Evolutionary conservation across 2,329 filamentous ascomycete genomes (phyloP), one percentile per base, ranked within the genome.

Genomic region (Blastomyces silverae): DNA sequence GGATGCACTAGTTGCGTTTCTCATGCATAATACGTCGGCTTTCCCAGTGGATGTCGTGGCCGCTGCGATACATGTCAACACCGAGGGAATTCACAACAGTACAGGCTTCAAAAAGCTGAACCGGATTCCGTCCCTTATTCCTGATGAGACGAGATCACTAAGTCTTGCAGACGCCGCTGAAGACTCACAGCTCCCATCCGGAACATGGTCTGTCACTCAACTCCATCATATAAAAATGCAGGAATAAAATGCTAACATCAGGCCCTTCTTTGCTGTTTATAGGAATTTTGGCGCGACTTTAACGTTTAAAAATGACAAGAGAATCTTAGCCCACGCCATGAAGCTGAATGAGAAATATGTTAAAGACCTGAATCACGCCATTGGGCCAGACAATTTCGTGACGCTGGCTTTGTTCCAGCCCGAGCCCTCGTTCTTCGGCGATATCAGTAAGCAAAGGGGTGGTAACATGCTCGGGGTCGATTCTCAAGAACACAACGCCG

Each of bases 381-480:
- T 44, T 55, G 39, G n/a, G 17, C n/a, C 10, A 46, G 44, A 61
- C 22, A 42, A 42, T 25, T 42, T 61, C 13, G 31, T 61, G 37
- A n/a, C 37, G 13, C 34, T 25, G 11, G 61, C 53, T 22, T 61
- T 70, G 25, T 76, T 76, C 59, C 79, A 82, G 65, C 77, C 75
- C 17, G 73, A 82, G 39, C 77, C 78, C 0, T 39, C 66, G 7
- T 66, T 76, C 3, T 70, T 70, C 3, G 71, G 72, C 42, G 69
- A 76, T 64, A 72, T 74, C 7, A 67, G 71, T 7, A 66, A 73
- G 25, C 75, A 76, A 64, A 70, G 72, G 10, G 66, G 66, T 5
- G 77, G 78, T 39, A 75, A 74, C 53, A 65, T 75, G 1, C 68
- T 75, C 8, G 70, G 70, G 20, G 64, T 77, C 25, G 73, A 78